Evolutionary conservation across 192 early-diverging fungal genomes (phyloP).

Genomic region (Mortierella claussenii): DNA sequence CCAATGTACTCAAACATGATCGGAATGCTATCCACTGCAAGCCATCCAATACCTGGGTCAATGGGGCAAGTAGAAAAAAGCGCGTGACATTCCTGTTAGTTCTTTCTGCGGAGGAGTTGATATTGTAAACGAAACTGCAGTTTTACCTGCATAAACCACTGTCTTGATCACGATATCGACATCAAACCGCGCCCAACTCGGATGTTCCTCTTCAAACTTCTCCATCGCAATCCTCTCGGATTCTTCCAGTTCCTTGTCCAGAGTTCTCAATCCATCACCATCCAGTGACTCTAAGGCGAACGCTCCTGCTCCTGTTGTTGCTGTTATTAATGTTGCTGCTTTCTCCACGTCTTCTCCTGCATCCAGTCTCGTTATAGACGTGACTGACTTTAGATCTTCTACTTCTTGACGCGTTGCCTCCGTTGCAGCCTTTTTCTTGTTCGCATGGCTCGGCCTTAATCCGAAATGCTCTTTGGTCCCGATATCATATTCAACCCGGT

Average conservation of each 20-base stretch:
- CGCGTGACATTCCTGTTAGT: too few species aligned
- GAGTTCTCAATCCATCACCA: neutral
- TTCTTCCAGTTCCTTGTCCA: constrained; percentile 32
- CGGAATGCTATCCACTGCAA: constrained; percentile 58
- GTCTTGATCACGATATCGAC: constrained; percentile 69
- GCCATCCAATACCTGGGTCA: constrained; percentile 57
- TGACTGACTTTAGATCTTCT: neutral
- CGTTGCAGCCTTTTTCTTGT: too few species aligned
- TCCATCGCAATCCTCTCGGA: constrained; percentile 43
- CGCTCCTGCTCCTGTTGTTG: neutral
- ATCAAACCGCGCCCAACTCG: constrained; percentile 59
- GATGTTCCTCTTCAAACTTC: constrained; percentile 47
- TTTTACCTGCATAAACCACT: constrained; percentile 64
- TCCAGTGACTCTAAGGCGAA: constrained; percentile 9
- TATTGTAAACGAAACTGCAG: too few species aligned
- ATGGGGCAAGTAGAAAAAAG: too few species aligned
- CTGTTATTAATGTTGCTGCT: neutral
- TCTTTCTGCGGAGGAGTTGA: too few species aligned
- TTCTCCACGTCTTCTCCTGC: neutral
- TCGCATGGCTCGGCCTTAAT: constrained; percentile 17
- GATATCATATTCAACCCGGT: constrained; percentile 4
- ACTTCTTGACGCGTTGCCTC: constrained; percentile 9
- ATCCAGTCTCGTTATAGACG: neutral
- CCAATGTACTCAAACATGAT: constrained; percentile 59
- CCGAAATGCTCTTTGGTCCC: constrained; percentile 37